Evolutionary conservation across 495 filamentous ascomycete species (phyloP).

Genomic region (Margaritispora aquatica): DNA sequence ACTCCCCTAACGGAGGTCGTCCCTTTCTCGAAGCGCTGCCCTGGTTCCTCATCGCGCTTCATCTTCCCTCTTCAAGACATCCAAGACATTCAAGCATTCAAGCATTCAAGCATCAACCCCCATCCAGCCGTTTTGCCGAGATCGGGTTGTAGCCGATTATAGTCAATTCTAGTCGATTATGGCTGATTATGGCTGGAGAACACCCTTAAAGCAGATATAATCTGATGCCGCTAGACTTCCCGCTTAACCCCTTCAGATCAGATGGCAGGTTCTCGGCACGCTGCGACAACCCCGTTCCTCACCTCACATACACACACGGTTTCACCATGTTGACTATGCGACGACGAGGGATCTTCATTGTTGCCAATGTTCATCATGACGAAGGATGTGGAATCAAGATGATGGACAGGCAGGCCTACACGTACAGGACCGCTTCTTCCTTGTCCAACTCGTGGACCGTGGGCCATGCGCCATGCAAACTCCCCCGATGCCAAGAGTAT

Average conservation of each 20-base stretch:
- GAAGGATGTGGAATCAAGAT: too few relatives aligned
- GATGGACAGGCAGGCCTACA: too few relatives aligned
- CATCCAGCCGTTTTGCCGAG: background rate
- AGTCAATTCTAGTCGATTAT: too few relatives aligned
- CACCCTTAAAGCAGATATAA: conserved; percentile 1
- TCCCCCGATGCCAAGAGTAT: conserved; percentile 22
- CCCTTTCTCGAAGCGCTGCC: background rate
- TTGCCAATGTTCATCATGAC: conserved; percentile 17
- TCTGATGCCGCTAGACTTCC: conserved; percentile 14
- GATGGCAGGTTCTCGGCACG: conserved; percentile 14
- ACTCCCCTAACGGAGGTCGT: too few relatives aligned
- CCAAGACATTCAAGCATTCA: too few relatives aligned
- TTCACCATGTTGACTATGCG: conserved; percentile 31
- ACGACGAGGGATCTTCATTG: conserved; percentile 30
- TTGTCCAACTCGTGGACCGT: conserved; percentile 10
- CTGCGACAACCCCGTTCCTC: conserved; percentile 27
- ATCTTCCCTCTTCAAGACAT: background rate
- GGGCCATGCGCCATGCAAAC: background rate
- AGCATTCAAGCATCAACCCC: background rate
- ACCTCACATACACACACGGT: too few relatives aligned
- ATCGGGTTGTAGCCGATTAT: background rate
- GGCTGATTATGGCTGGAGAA: too few relatives aligned
- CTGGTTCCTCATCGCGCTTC: background rate
- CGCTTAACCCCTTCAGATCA: conserved; percentile 9
- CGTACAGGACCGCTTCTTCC: background rate